Evolutionary conservation across 2,329 filamentous ascomycete species (phyloP).

Genomic region (Elsinoe australis): DNA sequence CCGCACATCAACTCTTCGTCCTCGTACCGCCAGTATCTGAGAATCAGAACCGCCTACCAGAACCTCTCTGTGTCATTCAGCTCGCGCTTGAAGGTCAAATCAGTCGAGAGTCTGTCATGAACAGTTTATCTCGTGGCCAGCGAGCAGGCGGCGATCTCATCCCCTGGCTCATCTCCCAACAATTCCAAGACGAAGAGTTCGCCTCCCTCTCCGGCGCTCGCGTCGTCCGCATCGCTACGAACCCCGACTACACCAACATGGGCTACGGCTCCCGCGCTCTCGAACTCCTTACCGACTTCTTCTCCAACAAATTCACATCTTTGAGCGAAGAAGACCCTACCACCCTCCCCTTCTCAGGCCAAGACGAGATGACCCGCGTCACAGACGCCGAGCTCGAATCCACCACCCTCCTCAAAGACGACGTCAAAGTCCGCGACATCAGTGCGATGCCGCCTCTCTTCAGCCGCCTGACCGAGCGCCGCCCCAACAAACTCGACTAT

Average conservation of each 20-base stretch:
- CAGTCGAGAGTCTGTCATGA: slow-evolving; percentile 84
- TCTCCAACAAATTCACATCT: slow-evolving; percentile 83
- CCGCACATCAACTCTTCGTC: slow-evolving; percentile 92
- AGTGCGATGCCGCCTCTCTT: slow-evolving; percentile 90
- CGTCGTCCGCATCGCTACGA: slow-evolving; percentile 89
- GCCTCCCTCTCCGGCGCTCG: slow-evolving; percentile 86
- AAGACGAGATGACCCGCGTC: slow-evolving; percentile 60
- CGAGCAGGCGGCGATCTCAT: slow-evolving; percentile 88
- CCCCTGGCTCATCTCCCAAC: slow-evolving; percentile 93
- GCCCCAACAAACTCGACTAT: slow-evolving; percentile 76
- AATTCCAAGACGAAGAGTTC: slow-evolving; percentile 97
- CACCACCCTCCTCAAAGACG: slow-evolving; percentile 70
- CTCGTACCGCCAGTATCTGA: slow-evolving; percentile 79
- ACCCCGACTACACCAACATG: slow-evolving; percentile 86
- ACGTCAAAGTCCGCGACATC: slow-evolving; percentile 84
- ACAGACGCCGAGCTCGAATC: slow-evolving; percentile 75
- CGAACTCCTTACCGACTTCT: slow-evolving; percentile 82
- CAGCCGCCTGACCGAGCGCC: slow-evolving; percentile 74
- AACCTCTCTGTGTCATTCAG: slow-evolving; percentile 91
- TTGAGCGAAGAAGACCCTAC: slow-evolving; percentile 62
- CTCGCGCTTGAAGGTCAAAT: slow-evolving; percentile 92
- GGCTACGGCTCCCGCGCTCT: slow-evolving; percentile 89
- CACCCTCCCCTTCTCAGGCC: slow-evolving; percentile 35
- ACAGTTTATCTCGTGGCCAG: slow-evolving; percentile 79
- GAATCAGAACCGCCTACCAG: slow-evolving; percentile 69